Percentiles rank a stretch among this genome's conserved stretches.
These are phyloP conservation scores for Phytopythium vexans DNA, from an alignment of 352 stramenopile species.

Conservation along the genomic window DNA sequence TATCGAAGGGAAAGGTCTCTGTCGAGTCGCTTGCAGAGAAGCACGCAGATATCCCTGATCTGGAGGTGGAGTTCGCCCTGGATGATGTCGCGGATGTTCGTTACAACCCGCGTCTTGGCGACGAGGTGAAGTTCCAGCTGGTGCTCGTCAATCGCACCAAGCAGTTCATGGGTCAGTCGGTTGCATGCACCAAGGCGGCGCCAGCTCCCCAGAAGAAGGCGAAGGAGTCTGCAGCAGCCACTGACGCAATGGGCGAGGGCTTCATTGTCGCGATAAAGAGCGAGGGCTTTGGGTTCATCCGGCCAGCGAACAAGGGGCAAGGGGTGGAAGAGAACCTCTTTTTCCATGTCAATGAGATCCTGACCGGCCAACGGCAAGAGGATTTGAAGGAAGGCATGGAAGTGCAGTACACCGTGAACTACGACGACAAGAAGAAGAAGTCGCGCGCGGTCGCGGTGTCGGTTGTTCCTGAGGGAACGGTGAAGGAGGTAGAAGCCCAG, in stretches of 20 bases:
- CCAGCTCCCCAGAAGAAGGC: conserved; percentile 8
- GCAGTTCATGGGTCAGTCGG: conserved; percentile 49
- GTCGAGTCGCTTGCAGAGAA: conserved; percentile 10
- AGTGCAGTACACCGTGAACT: conserved; percentile 51
- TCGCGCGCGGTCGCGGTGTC: conserved; percentile 42
- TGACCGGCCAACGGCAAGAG: conserved; percentile 38
- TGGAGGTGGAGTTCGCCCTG: conserved; percentile 52
- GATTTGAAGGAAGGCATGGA: conserved; percentile 74
- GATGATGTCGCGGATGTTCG: conserved; percentile 65
- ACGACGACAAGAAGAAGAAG: conserved; percentile 80
- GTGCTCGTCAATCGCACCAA: conserved; percentile 63
- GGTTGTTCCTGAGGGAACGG: conserved; percentile 53
- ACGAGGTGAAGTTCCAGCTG: conserved; percentile 63
- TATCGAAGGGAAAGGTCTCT: conserved; percentile 22
- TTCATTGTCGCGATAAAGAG: conserved; percentile 61
- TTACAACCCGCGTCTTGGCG: conserved; percentile 60
- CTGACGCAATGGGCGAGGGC: conserved; percentile 36
- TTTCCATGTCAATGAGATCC: conserved; percentile 79
- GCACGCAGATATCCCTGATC: conserved; percentile 7
- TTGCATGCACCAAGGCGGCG: conserved; percentile 40
- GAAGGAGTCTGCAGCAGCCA: conserved; percentile 9
- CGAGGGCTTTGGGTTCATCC: conserved; percentile 80
- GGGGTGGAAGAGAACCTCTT: conserved; percentile 64
- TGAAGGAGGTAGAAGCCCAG: conserved; percentile 40
- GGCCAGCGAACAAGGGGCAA: conserved; percentile 34